Percentiles rank a stretch among this genome's conserved stretches.
These are phyloP conservation scores for Fraxinus nigra DNA, from an alignment of 305 asterid species.

Conservation along the genomic window DNA sequence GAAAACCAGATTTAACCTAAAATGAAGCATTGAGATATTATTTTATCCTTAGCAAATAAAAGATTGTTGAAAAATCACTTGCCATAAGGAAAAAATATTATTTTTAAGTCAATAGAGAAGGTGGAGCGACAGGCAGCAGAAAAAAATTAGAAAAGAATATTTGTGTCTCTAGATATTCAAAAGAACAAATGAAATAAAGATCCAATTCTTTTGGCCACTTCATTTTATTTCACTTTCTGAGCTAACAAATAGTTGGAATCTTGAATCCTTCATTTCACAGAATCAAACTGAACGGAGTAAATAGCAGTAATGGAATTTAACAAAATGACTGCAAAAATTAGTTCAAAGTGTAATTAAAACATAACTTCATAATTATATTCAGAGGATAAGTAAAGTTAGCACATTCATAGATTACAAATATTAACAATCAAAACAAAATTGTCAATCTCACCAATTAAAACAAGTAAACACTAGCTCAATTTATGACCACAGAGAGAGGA, in stretches of 20 bases:
- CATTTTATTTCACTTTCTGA: not conserved
- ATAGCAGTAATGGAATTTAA: not conserved
- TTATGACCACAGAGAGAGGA: not conserved
- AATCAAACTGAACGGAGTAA: not conserved
- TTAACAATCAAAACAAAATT: not conserved
- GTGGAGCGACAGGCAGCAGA: not conserved
- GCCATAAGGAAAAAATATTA: not conserved
- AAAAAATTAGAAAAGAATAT: not conserved
- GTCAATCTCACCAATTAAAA: not conserved
- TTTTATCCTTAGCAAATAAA: not conserved
- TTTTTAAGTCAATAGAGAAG: not conserved
- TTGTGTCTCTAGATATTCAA: not conserved
- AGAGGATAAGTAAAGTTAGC: not conserved
- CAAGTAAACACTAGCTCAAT: conserved; percentile 19
- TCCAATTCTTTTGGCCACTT: not conserved
- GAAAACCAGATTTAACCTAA: not conserved
- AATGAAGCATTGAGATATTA: not conserved
- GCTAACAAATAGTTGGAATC: not conserved
- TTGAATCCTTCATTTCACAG: not conserved
- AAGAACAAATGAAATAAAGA: not conserved
- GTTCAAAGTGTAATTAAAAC: not conserved
- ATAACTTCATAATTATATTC: not conserved
- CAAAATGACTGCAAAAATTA: not conserved
- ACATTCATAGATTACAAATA: not conserved
- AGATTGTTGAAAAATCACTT: not conserved